Evolutionary conservation across 192 early-diverging fungal genomes (phyloP).

Genomic region (Coemansia sp.): DNA sequence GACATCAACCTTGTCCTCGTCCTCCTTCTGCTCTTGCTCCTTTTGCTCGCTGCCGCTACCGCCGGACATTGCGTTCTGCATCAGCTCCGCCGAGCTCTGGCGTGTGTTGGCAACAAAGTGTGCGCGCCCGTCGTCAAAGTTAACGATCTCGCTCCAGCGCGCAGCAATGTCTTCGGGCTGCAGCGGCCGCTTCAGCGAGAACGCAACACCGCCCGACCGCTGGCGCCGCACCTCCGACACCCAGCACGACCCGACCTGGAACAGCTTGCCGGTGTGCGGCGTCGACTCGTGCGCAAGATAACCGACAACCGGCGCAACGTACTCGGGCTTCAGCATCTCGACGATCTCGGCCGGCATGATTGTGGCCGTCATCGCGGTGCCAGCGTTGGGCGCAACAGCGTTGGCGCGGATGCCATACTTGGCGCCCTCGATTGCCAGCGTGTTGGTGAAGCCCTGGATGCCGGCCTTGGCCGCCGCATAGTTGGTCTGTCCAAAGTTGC

Average conservation of each 20-base stretch:
- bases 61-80: slow-evolving; percentile 58
- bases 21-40: slow-evolving; percentile 3
- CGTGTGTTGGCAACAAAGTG: slow-evolving; percentile 66
- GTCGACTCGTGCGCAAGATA: slow-evolving; percentile 84
- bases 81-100: slow-evolving; percentile 45
- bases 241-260: slow-evolving; percentile 97
- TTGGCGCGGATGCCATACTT: slow-evolving; percentile 91
- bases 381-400: slow-evolving; percentile 96
- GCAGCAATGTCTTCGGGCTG: slow-evolving; percentile 82
- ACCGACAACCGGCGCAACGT: slow-evolving; percentile 91
- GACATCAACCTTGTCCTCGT: slow-evolving; percentile 61
- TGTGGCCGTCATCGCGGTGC: slow-evolving; percentile 97
- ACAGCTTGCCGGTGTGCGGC: slow-evolving; percentile 80
- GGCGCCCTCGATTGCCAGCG: slow-evolving; percentile 90
- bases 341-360: slow-evolving; percentile 95
- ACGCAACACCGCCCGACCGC: slow-evolving; percentile 90
- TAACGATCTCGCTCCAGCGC: slow-evolving; percentile 77
- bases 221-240: slow-evolving; percentile 96
- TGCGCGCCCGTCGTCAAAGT: slow-evolving; percentile 96
- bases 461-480: slow-evolving; percentile 94
- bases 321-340: slow-evolving; percentile 94
- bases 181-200: slow-evolving; percentile 75
- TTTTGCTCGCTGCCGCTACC: background rate
- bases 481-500: slow-evolving; percentile 95
- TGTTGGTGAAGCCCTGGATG: slow-evolving; percentile 84